Base-by-base conservation (phyloP, 2,329 filamentous ascomycete genomes). In the Talaromyces piceae region DNA sequence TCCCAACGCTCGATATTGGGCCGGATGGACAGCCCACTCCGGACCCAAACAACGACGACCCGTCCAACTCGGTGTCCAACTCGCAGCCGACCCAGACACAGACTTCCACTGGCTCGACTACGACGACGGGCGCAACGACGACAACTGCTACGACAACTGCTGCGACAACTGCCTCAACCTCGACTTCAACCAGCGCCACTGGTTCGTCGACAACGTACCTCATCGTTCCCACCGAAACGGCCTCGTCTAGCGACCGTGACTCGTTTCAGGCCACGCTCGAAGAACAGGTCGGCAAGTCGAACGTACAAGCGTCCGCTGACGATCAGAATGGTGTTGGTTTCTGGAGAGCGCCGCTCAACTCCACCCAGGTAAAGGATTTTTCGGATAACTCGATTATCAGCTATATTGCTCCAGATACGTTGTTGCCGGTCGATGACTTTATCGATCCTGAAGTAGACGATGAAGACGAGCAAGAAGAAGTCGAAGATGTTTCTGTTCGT, bases 1-100 rank as follows among this genome's bases (percentile, higher is more conserved):
- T 46, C 30, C 44, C 44, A 13, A 46, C 44, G 25, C 44, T 46
- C 23, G 44, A 46, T 26, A 46, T 46, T 18, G 44, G 25, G 3
- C 44, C 44, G 16, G 44, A 46, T 28, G 44, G 44, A 3, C 28
- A 46, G 4, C 44, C 44, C 2, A 46, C 44, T 7, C 44, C 44
- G n/a, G 44, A 46, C 27, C 44, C 44, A 8, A 46, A 46, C 25
- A 43, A 43, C 13, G 13, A 25, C 1, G 13, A 25, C 1, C 39
- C 39, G 20, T 43, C 39, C 23, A 43, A 43, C 22, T 43, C 39
- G 13, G 13, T 22, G 23, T 23, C 39, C 6, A 1, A 43, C 8
- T 23, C 39, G n/a, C 39, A 43, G 39, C 39, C 20, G 23, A 43
- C 39, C 8, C 13, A 22, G 2, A 43, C 39, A 9, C 20, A 25